phyloP scores from a whole-genome alignment of 1,139 yeast species.

The Hanseniaspora gamundiae region DNA sequence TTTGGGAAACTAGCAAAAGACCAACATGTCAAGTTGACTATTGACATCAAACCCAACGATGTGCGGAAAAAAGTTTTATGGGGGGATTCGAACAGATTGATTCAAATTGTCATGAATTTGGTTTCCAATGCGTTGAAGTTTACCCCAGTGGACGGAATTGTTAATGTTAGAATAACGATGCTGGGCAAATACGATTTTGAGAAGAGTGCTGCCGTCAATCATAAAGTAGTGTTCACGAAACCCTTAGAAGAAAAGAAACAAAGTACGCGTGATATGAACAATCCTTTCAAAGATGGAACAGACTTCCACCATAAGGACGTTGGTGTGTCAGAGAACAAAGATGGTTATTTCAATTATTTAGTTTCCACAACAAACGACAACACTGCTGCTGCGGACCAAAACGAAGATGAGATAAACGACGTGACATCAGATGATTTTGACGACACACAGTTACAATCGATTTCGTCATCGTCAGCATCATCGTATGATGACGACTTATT shows the following conservation, averaged over 20 bases:
- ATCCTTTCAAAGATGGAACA: too few relatives aligned
- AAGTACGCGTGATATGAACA: not conserved
- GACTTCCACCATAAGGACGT: too few relatives aligned
- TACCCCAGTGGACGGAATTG: constrained; percentile 78
- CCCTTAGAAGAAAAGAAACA: constrained; percentile 17
- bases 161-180: constrained; percentile 52
- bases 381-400: not conserved
- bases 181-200: constrained; percentile 59
- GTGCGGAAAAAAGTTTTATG: constrained; percentile 50
- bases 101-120: constrained; percentile 78
- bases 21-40: constrained; percentile 54
- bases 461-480: constrained; percentile 37
- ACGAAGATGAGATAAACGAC: not conserved
- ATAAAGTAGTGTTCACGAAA: constrained; percentile 29
- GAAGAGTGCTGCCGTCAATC: constrained; percentile 26
- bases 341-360: too few relatives aligned
- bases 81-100: constrained; percentile 80
- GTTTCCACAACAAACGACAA: too few relatives aligned
- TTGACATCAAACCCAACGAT: constrained; percentile 47
- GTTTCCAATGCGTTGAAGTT: constrained; percentile 82
- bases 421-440: constrained; percentile 20
- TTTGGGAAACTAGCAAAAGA: constrained; percentile 75
- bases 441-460: constrained; percentile 25
- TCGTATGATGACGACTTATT: constrained; percentile 46
- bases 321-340: too few relatives aligned